Conservation (phyloP, 495 filamentous ascomycete genomes). For the Mytilinidion resinicola region DNA sequence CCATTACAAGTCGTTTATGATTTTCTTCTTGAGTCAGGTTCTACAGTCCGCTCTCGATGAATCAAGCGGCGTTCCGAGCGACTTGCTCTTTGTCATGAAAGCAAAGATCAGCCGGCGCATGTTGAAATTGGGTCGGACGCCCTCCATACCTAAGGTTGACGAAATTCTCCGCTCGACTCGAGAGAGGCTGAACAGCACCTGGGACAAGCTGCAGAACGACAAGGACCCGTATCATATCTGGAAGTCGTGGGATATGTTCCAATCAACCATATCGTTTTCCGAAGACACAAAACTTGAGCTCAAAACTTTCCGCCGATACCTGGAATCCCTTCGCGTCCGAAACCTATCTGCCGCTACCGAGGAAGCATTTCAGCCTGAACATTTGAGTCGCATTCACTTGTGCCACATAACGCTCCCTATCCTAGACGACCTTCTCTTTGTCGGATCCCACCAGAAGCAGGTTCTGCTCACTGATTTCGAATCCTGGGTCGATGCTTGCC, state of each 20-base stretch:
- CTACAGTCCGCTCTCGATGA: conserved; percentile 28
- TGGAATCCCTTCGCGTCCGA: not conserved
- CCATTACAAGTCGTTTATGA: conserved; percentile 54
- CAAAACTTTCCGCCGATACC: not conserved
- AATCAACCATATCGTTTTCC: not conserved
- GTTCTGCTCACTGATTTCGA: not conserved
- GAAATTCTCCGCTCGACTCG: not conserved
- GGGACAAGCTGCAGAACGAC: not conserved
- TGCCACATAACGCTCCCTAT: not conserved
- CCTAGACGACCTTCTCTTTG: conserved; percentile 3
- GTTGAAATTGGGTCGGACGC: not conserved
- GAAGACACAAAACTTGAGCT: not conserved
- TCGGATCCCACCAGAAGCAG: not conserved
- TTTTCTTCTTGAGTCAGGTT: conserved; percentile 44
- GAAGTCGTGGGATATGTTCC: not conserved
- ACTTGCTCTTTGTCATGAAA: conserved; percentile 11
- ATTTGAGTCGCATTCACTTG: not conserved
- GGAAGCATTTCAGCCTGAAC: not conserved
- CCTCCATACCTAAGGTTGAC: not conserved
- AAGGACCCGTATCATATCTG: not conserved
- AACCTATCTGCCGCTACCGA: not conserved
- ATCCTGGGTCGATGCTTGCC: conserved; percentile 40
- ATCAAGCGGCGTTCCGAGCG: not conserved
- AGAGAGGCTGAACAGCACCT: not conserved
- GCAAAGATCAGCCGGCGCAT: conserved; percentile 20